Evolutionary conservation across 805 yeast species (phyloP).

Genomic region (Tetrapisispora taiwanensis): DNA sequence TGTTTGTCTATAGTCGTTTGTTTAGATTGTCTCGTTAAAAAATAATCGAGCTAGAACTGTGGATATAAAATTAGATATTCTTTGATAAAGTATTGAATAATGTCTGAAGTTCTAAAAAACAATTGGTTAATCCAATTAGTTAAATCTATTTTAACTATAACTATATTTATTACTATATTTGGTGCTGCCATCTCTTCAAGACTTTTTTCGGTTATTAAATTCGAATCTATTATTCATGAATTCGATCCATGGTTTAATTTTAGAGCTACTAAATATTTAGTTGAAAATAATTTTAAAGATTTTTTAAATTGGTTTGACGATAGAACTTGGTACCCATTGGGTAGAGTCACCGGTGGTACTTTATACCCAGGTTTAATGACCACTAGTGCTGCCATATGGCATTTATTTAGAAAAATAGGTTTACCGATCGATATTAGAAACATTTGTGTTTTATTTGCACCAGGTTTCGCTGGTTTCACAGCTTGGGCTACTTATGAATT

Average conservation of each 20-base stretch:
- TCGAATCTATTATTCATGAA: conserved; percentile 94
- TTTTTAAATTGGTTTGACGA: conserved; percentile 98
- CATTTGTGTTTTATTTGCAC: conserved; percentile 91
- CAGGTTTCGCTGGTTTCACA: conserved; percentile 89
- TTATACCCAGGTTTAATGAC: conserved; percentile 98
- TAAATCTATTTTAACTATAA: conserved; percentile 38
- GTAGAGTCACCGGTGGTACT: conserved; percentile 98
- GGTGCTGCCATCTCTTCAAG: conserved; percentile 90
- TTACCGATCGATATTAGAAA: conserved; percentile 91
- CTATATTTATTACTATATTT: conserved; percentile 66
- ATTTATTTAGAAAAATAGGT: conserved; percentile 48
- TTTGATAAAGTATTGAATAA: background rate
- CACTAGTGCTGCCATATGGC: conserved; percentile 86
- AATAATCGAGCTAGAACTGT: too few relatives aligned
- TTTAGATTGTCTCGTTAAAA: too few relatives aligned
- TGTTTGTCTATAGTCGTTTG: too few relatives aligned
- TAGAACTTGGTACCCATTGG: conserved; percentile 97
- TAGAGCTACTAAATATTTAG: conserved; percentile 90
- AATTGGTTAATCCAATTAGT: conserved; percentile 8
- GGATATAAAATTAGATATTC: too few relatives aligned
- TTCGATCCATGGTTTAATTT: conserved; percentile 96
- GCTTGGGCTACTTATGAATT: conserved; percentile 82
- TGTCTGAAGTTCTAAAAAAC: background rate
- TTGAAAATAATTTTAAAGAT: conserved; percentile 72
- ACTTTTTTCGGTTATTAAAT: conserved; percentile 89